Evolutionary conservation across 257 asterid genomes (phyloP).

Genomic region (Primulina eburnea): DNA sequence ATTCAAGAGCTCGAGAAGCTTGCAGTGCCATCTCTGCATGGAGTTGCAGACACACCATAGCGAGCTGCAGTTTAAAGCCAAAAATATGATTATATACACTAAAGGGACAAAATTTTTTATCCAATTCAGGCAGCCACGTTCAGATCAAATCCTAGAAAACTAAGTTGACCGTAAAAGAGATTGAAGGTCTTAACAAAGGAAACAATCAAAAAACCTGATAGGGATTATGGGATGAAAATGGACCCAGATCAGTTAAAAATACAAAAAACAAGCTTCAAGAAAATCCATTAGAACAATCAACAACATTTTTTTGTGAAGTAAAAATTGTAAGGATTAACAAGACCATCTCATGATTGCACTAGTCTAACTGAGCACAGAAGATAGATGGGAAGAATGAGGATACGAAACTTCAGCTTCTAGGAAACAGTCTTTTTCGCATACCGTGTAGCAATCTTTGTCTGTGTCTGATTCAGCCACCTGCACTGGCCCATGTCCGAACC

Average conservation of each 20-base stretch:
- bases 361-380: not conserved
- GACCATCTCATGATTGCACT: not conserved
- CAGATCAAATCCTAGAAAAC: not conserved
- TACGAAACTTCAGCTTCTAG: constrained; percentile 7
- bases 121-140: not conserved
- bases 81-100: constrained; percentile 8
- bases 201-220: not conserved
- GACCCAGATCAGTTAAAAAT: not conserved
- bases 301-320: not conserved
- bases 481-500: constrained; percentile 86
- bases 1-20: constrained; percentile 79
- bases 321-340: not conserved
- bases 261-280: constrained; percentile 5
- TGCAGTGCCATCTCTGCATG: constrained; percentile 91
- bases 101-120: not conserved
- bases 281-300: not conserved
- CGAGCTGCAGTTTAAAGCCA: constrained; percentile 55
- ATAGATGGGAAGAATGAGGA: not conserved
- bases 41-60: constrained; percentile 78
- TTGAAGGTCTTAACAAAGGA: not conserved
- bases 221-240: not conserved
- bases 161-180: not conserved
- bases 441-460: constrained; percentile 84
- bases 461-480: constrained; percentile 78
- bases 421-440: constrained; percentile 29